phyloP scores from a whole-genome alignment of 2,329 filamentous ascomycete species.

The Herpotrichia juniperi region DNA sequence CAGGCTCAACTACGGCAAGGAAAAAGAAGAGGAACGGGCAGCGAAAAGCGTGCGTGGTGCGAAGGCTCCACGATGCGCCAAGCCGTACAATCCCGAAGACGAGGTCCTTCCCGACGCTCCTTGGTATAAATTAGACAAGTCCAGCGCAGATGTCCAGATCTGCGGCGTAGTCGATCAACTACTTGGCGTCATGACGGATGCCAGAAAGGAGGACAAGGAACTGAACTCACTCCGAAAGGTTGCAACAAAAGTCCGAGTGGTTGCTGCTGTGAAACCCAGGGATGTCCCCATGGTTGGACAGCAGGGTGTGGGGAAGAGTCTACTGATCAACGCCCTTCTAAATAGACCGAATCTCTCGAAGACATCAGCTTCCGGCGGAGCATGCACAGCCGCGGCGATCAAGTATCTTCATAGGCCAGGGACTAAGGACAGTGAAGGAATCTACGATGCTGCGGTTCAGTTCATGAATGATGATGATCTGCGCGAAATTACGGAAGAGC shows the following conservation, averaged over 20 bases:
- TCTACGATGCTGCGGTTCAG: conserved; percentile 9
- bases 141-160: not conserved
- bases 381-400: conserved; percentile 16
- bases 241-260: not conserved
- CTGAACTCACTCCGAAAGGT: conserved; percentile 3
- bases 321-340: conserved; percentile 13
- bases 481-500: conserved; percentile 9
- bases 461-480: conserved; percentile 16
- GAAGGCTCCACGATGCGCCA: no score
- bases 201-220: conserved; percentile 6
- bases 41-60: no score
- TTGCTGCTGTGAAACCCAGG: not conserved
- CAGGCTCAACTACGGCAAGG: no score
- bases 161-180: not conserved
- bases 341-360: conserved; percentile 10
- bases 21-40: no score
- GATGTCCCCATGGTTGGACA: conserved; percentile 11
- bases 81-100: not conserved
- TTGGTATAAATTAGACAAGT: not conserved
- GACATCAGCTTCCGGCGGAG: conserved; percentile 10
- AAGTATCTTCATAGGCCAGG: conserved; percentile 10
- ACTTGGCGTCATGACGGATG: not conserved
- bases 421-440: conserved; percentile 1
- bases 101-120: not conserved
- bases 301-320: conserved; percentile 18